Evolutionary conservation across 2,329 filamentous ascomycete genomes (phyloP), one percentile per base, ranked within the genome.

Genomic region (Apiospora aurea): DNA sequence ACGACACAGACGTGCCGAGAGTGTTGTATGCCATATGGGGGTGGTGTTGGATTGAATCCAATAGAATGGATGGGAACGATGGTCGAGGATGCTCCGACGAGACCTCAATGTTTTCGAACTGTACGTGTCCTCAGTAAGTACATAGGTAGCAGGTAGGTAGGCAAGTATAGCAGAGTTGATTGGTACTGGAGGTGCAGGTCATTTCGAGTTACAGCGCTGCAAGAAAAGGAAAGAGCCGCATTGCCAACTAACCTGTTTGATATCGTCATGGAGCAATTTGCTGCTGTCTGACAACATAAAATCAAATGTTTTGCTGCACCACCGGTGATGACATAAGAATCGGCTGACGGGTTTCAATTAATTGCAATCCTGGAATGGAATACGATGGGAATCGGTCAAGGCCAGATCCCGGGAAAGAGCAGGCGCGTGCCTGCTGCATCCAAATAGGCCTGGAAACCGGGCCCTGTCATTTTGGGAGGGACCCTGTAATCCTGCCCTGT

Each of bases 321-420:
- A 2, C 18, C 29, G 16, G 34, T n/a, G 57, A 64, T 64, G 57
- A 64, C 57, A 64, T 64, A 64, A 64, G 34, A 64, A 64, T 64
- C 57, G 34, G 18, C 29, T 41, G 57, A 64, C 41, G 57, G 57
- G 34, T 13, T 41, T 64, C 18, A 64, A 41, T 41, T 7, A 5
- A 11, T 14, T 14, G 2, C 2, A 46, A 43, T 43, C 1, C 10
- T 10, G 6, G 2, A 49, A 18, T 21, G 29, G 7, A 38, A 34
- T 21, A 18, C 53, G 53, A 61, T 61, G 16, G 16, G 57, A 64
- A 64, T 41, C 29, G 57, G 16, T 18, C 34, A 13, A 64, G 34
- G 34, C 57, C 57, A 64, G 57, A 64, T 64, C 34, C 34, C 10
- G 4, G 34, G 57, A 41, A 21, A n/a, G 34, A 64, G 41, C 21